These are phyloP conservation scores for Oryza australiensis DNA, from an alignment of 176 grass and related monocot species.

Conservation along the genomic window DNA sequence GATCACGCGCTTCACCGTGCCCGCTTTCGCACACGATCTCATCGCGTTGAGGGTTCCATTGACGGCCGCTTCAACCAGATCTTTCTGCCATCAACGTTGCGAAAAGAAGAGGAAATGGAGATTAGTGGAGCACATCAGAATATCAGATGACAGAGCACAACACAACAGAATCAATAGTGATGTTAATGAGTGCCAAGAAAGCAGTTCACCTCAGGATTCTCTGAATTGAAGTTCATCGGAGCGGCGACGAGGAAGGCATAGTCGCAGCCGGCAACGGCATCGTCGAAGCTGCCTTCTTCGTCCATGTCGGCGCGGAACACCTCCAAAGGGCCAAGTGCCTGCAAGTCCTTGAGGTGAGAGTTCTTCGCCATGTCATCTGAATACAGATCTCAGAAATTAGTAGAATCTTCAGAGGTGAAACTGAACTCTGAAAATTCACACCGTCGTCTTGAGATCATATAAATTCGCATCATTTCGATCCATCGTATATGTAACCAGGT, in stretches of 20 bases:
- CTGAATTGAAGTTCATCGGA: conserved; percentile 41
- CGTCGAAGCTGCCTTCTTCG: conserved; percentile 74
- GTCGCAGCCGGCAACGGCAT: conserved; percentile 42
- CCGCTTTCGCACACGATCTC: conserved; percentile 52
- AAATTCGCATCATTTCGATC: too few relatives aligned
- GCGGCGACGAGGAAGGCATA: conserved; percentile 76
- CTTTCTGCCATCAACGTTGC: conserved; percentile 35
- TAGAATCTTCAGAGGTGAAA: too few relatives aligned
- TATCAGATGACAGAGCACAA: too few relatives aligned
- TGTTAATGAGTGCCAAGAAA: background rate
- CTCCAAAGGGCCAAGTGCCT: conserved; percentile 40
- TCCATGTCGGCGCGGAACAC: conserved; percentile 49
- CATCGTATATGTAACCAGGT: too few relatives aligned
- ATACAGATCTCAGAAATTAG: background rate
- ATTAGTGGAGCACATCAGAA: too few relatives aligned
- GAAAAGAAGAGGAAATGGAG: too few relatives aligned
- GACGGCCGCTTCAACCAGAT: conserved; percentile 46
- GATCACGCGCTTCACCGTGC: conserved; percentile 59
- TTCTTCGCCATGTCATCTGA: conserved; percentile 32
- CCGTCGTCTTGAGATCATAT: too few relatives aligned
- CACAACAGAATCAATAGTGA: background rate
- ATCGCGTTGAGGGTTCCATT: conserved; percentile 57
- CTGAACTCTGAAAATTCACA: too few relatives aligned
- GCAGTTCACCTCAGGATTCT: conserved; percentile 52
- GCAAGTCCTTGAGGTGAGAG: conserved; percentile 55